Percentiles rank a stretch among this genome's conserved stretches.
phyloP scores from a whole-genome alignment of 495 filamentous ascomycete genomes.

The Xylaria sp. region DNA sequence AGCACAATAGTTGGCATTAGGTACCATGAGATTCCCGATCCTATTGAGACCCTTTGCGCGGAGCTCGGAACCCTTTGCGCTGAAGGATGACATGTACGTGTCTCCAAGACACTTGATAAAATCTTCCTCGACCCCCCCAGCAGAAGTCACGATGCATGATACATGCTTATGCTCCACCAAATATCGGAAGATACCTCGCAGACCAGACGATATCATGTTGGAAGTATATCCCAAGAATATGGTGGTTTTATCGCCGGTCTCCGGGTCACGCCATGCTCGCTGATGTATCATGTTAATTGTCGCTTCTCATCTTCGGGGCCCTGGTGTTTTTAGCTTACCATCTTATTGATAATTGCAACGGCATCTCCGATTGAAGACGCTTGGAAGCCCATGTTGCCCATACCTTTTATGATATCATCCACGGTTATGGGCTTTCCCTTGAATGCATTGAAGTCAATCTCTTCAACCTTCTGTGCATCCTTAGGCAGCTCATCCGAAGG shows the following conservation, averaged over 20 bases:
- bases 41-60: conserved; percentile 87
- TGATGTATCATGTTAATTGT: conserved; percentile 43
- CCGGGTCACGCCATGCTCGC: conserved; percentile 77
- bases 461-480: conserved; percentile 74
- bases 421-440: conserved; percentile 78
- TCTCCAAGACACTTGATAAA: conserved; percentile 96
- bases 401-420: conserved; percentile 79
- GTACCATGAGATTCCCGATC: conserved; percentile 95
- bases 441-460: conserved; percentile 88
- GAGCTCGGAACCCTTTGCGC: conserved; percentile 72
- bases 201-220: conserved; percentile 94
- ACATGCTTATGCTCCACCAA: conserved; percentile 91
- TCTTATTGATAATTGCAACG: conserved; percentile 87
- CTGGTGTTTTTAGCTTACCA: conserved; percentile 64
- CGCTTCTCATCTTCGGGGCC: background rate
- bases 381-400: conserved; percentile 92
- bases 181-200: conserved; percentile 89
- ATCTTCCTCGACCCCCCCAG: conserved; percentile 97
- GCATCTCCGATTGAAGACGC: conserved; percentile 85
- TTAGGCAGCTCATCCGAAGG: conserved; percentile 83
- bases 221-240: conserved; percentile 98
- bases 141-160: conserved; percentile 90
- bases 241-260: conserved; percentile 76
- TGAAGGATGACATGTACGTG: conserved; percentile 90
- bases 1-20: conserved; percentile 93